Base-by-base conservation (phyloP, 1,284 basidiomycete genomes). In the Tilletia indica region DNA sequence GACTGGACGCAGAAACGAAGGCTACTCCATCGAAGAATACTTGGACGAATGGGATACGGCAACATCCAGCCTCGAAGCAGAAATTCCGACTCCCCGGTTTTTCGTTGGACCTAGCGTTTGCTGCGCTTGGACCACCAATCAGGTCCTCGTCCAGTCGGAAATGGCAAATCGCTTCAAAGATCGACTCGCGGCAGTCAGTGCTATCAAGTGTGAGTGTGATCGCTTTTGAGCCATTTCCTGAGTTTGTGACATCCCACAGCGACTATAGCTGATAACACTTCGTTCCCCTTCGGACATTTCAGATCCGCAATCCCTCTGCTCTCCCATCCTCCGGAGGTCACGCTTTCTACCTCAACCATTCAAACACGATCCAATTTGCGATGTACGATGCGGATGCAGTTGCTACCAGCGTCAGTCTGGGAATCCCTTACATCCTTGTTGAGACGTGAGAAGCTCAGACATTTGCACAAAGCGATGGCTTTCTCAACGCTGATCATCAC, bases 91-190 rank as follows among this genome's bases (percentile, higher is more conserved):
- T 21, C 25, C 54, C 6, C 6, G 66, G 6, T 58, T 68, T 25
- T 73, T 72, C 61, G 86, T 91, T 61, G 90, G 88, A 0, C 91
- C 91, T 0, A 90, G 88, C 73, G 83, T 91, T 8, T 87, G 86
- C 75, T 87, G 86, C 70, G 68, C 86, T 75, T 91, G 88, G 89
- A 63, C 19, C 9, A 73, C 71, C 12, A n/a, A 51, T 42, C 11
- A 73, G 14, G 25, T 74, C 21, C 42, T 68, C 11, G 42, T 45
- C 21, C 11, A 38, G 21, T 42, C 42, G 31, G 71, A 68, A 12
- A 61, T 74, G 67, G 34, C n/a, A 31, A 25, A 64, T 9, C 47
- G 67, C 8, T 74, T 63, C 67, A 21, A 42, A 19, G 71, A 73
- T 38, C 45, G 73, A 8, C 56, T 74, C 11, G 42, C 36, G 16